Percentiles rank a stretch among this genome's conserved stretches.
Conservation (phyloP, 305 asterid species). For the Nicotiana rustica region DNA sequence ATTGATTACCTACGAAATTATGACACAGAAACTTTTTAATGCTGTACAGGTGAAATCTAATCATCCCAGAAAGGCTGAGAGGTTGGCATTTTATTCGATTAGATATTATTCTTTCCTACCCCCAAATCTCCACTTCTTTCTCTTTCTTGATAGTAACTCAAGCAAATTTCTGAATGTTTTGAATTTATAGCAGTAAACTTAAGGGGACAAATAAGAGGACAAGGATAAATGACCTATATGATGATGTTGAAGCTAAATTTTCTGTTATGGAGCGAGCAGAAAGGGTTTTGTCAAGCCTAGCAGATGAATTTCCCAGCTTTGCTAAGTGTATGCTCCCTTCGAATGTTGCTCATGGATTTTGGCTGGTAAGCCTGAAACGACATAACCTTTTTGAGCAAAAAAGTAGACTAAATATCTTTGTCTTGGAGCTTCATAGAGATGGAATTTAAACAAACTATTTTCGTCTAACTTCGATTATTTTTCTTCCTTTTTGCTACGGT, state of each 20-base stretch:
- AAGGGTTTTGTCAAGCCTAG: slow-evolving; percentile 50
- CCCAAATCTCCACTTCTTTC: background rate
- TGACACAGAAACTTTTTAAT: slow-evolving; percentile 35
- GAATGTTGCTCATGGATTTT: slow-evolving; percentile 85
- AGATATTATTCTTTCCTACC: slow-evolving; percentile 19
- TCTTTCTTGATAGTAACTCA: slow-evolving; percentile 24
- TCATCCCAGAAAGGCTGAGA: slow-evolving; percentile 51
- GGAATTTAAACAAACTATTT: background rate
- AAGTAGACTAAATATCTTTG: slow-evolving; percentile 29
- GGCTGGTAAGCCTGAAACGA: slow-evolving; percentile 67
- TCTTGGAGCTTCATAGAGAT: slow-evolving; percentile 6
- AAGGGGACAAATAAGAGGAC: slow-evolving; percentile 47
- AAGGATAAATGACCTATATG: slow-evolving; percentile 57
- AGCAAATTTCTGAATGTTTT: slow-evolving; percentile 27
- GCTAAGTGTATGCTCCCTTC: slow-evolving; percentile 91
- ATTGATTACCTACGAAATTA: slow-evolving; percentile 38
- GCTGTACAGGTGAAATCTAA: slow-evolving; percentile 53
- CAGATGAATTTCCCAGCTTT: slow-evolving; percentile 62
- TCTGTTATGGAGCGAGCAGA: slow-evolving; percentile 76
- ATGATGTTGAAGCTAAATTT: slow-evolving; percentile 61
- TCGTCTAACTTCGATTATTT: slow-evolving; percentile 17
- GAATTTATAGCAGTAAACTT: slow-evolving; percentile 43
- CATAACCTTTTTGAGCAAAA: background rate
- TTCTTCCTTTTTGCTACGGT: slow-evolving; percentile 32
- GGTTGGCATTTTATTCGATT: slow-evolving; percentile 49